These are phyloP conservation scores for Fusarium avenaceum DNA, from an alignment of 2,329 filamentous ascomycete genomes.

Conservation along the genomic window DNA sequence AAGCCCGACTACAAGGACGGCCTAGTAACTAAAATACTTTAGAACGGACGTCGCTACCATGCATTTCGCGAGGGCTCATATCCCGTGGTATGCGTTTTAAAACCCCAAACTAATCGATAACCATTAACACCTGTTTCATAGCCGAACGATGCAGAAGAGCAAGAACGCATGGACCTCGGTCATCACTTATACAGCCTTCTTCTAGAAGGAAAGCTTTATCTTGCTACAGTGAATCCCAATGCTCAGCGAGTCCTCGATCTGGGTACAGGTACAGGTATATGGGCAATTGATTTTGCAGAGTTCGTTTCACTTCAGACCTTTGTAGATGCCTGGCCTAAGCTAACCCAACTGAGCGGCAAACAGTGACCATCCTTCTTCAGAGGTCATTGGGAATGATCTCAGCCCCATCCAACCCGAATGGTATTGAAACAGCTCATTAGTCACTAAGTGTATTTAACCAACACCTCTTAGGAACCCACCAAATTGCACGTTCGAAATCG, in stretches of 20 bases:
- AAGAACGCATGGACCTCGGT: constrained; percentile 34
- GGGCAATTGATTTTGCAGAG: constrained; percentile 34
- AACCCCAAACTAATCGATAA: fast-evolving
- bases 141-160: constrained; percentile 35
- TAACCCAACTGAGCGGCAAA: background rate
- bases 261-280: constrained; percentile 19
- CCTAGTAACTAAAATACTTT: fast-evolving
- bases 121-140: background rate
- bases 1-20: too few relatives aligned
- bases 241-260: constrained; percentile 33
- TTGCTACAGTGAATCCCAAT: constrained; percentile 14
- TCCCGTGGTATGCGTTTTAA: background rate
- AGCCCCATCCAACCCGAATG: constrained; percentile 36
- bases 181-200: constrained; percentile 36
- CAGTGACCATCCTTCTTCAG: constrained; percentile 28
- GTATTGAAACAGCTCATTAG: background rate
- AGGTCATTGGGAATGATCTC: constrained; percentile 29
- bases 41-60: constrained; percentile 4
- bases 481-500: constrained; percentile 32
- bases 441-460: fast-evolving
- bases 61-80: constrained; percentile 35
- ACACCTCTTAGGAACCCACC: constrained; percentile 14
- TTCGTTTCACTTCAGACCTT: too few relatives aligned
- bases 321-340: fast-evolving
- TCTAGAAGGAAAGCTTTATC: constrained; percentile 24